A percentile compares a stretch with the other conserved stretches of the same genome.
phyloP scores from a whole-genome alignment of 208 protist species.

The Trypanosoma avium region DNA sequence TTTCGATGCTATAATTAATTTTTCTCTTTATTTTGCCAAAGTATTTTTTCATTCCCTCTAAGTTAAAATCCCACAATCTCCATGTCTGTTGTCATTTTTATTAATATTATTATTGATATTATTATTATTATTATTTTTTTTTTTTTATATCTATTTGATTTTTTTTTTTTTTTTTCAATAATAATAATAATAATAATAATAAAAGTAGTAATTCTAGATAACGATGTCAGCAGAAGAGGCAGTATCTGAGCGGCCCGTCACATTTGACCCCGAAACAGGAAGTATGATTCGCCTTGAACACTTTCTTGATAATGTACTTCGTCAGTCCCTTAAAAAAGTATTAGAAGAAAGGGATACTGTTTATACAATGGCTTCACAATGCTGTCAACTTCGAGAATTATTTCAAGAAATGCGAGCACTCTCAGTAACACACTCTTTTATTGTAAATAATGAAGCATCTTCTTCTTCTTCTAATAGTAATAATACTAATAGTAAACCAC shows the following conservation, averaged over 20 bases:
- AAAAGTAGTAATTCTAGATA: not conserved
- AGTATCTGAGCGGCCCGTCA: not conserved
- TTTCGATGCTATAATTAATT: too few species aligned
- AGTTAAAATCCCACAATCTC: too few species aligned
- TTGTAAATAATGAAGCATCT: slow-evolving; percentile 8
- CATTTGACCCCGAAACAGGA: slow-evolving; percentile 22
- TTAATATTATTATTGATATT: slow-evolving; percentile 11
- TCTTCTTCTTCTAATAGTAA: not conserved
- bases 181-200: slow-evolving; percentile 7
- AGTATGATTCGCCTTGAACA: slow-evolving; percentile 58
- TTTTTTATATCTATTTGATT: slow-evolving; percentile 9
- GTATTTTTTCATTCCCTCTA: too few species aligned
- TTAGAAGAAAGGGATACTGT: slow-evolving; percentile 54
- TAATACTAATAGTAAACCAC: not conserved
- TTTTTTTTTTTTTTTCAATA: slow-evolving; percentile 10
- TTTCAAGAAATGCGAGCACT: slow-evolving; percentile 69
- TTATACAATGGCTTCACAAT: slow-evolving; percentile 56
- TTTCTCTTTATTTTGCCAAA: too few species aligned
- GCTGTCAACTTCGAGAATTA: slow-evolving; percentile 59
- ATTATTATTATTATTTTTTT: not conserved
- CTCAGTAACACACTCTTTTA: slow-evolving; percentile 42
- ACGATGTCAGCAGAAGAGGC: not conserved
- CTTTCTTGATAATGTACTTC: slow-evolving; percentile 65
- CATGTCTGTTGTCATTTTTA: too few species aligned
- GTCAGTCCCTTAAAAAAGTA: slow-evolving; percentile 44